Evolutionary conservation across 2,329 filamentous ascomycete species (phyloP), one percentile per base, ranked within the genome.

Genomic region (Colletotrichum cuscutae): DNA sequence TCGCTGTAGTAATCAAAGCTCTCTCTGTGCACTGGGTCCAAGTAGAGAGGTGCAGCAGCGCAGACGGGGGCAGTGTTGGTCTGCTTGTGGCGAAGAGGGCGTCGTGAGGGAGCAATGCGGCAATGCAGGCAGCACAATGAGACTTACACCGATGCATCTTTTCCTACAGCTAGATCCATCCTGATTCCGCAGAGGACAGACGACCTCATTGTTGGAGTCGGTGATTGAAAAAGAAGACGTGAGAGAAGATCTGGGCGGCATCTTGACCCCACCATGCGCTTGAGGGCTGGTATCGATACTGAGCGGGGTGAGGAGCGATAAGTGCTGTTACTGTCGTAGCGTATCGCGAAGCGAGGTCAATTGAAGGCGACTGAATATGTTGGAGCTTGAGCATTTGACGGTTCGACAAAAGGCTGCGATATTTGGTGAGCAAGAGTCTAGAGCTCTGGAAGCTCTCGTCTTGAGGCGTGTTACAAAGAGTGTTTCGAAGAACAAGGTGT

Each of bases 81-180:
- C 42, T 63, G 61, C 49, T 64, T 54, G 61, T 64, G 61, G 71
- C 71, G 63, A 64, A 62, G 61, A 56, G 59, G 61, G 28, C 54
- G 53, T 62, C 53, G 60, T 71, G 66, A 61, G 49, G 26, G 49
- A 64, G 28, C 49, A 64, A 54, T 54, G 46, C 28, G 53, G 28
- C 22, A 62, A 58, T 62, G 49, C 26, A 54, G 62, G 49, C 26
- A 54, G 62, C 49, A 35, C 28, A 13, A 53, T 67, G 75, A 75
- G 77, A 97, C 95, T 95, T 89, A 98, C 97, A 85, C 97, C 97
- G 81, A 97, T 92, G 87, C 97, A 99, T 88, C 96, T 91, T 88
- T 99, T 99, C 83, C 96, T 93, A 88, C 97, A 99, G 86, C 93
- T 95, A 77, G 95, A 98, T 82, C 95, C 94, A 90, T 99, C 97